Conservation (phyloP, 1,284 basidiomycete genomes). For the Macrocystidia cucumis region DNA sequence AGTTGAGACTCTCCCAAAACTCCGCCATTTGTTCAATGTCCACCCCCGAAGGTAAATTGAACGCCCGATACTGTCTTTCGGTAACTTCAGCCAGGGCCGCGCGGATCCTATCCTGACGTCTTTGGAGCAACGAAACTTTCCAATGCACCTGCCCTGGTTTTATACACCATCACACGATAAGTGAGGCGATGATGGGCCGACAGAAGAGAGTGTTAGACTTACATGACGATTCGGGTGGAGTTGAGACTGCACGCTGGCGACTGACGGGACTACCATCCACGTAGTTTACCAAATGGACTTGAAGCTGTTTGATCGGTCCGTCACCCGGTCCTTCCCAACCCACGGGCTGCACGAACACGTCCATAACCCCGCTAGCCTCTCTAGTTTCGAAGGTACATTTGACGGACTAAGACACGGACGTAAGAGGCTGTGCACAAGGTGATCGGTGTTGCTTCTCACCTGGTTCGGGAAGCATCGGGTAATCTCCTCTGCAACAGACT, state of each 20-base stretch:
- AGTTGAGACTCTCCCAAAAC: constrained; percentile 43
- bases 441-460: constrained; percentile 28
- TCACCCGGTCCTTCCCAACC: constrained; percentile 32
- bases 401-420: constrained; percentile 34
- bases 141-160: constrained; percentile 50
- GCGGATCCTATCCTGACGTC: constrained; percentile 23
- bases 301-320: constrained; percentile 30
- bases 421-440: constrained; percentile 3
- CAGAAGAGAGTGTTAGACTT: constrained; percentile 17
- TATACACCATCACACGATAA: no score
- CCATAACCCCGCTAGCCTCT: constrained; percentile 34
- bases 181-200: no score
- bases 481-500: constrained; percentile 60
- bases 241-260: constrained; percentile 25
- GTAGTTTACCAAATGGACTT: constrained; percentile 25
- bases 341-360: constrained; percentile 61
- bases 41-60: constrained; percentile 41
- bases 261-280: constrained; percentile 20
- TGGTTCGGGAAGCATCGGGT: constrained; percentile 57
- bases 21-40: constrained; percentile 32
- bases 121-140: constrained; percentile 30
- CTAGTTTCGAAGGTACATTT: constrained; percentile 52
- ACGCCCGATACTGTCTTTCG: constrained; percentile 33
- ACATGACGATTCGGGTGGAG: no score
- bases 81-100: constrained; percentile 21